A percentile compares a stretch with the other conserved stretches of the same genome.
phyloP scores from a whole-genome alignment of 1,139 yeast species.

The Geotrichum australiense region DNA sequence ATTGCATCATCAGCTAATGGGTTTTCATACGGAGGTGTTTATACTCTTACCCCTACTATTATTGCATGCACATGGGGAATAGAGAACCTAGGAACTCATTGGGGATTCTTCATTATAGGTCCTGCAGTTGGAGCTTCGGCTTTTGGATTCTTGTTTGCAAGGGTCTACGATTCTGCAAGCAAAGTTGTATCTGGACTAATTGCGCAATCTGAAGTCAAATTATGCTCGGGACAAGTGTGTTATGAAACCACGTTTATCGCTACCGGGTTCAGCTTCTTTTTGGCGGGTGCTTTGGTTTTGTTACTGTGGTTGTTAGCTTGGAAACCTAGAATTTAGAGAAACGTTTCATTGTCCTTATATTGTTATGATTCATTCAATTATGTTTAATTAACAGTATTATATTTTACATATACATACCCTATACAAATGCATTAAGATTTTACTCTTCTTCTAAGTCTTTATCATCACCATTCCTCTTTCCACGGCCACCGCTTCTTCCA shows the following conservation, averaged over 20 bases:
- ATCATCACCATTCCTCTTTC: conserved; percentile 13
- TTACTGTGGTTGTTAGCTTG: conserved; percentile 14
- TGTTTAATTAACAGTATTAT: no score
- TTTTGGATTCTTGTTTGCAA: conserved; percentile 68
- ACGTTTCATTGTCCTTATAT: no score
- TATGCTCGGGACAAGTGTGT: conserved; percentile 25
- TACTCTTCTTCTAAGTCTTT: conserved; percentile 17
- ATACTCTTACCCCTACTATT: conserved; percentile 78
- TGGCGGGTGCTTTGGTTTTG: conserved; percentile 5
- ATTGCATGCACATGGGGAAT: conserved; percentile 85
- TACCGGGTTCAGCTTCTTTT: conserved; percentile 6
- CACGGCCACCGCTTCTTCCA: conserved; percentile 10
- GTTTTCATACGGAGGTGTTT: conserved; percentile 70
- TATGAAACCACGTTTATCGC: conserved; percentile 19
- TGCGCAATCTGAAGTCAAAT: conserved; percentile 16
- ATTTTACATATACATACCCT: no score
- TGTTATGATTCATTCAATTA: no score
- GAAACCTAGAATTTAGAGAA: conserved; percentile 12
- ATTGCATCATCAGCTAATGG: conserved; percentile 56
- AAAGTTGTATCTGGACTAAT: conserved; percentile 5
- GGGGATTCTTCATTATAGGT: conserved; percentile 87
- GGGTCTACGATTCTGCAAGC: conserved; percentile 44
- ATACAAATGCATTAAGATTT: no score
- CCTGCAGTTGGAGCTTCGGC: conserved; percentile 80
- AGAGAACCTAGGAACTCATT: conserved; percentile 82